These are phyloP conservation scores for Phaeosphaeria sp. DNA, from an alignment of 2,329 filamentous ascomycete genomes.

Conservation along the genomic window DNA sequence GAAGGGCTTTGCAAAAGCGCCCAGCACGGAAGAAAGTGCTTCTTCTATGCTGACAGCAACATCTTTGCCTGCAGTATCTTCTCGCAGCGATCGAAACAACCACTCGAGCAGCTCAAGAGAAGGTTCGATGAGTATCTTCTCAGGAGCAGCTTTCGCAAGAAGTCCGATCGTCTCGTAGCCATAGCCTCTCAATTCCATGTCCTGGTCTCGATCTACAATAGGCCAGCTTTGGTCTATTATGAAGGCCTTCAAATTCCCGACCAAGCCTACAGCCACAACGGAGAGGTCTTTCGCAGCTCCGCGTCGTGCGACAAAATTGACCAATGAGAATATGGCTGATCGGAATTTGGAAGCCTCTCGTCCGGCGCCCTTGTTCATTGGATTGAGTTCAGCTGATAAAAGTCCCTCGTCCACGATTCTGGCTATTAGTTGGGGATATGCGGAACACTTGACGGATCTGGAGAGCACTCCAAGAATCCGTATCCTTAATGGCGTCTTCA, in stretches of 20 bases:
- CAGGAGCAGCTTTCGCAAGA: conserved; percentile 70
- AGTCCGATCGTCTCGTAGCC: conserved; percentile 93
- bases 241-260: conserved; percentile 74
- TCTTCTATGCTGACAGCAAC: conserved; percentile 90
- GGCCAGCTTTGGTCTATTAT: conserved; percentile 87
- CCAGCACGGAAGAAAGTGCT: conserved; percentile 79
- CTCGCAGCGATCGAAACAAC: conserved; percentile 82
- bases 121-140: conserved; percentile 60
- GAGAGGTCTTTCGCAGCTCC: conserved; percentile 68
- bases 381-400: conserved; percentile 50
- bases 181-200: conserved; percentile 73
- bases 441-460: conserved; percentile 77
- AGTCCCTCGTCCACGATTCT: conserved; percentile 73
- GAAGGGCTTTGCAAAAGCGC: conserved; percentile 59
- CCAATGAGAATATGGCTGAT: conserved; percentile 82
- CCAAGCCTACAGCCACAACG: conserved; percentile 71
- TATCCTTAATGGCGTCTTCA: conserved; percentile 75
- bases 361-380: conserved; percentile 57
- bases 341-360: conserved; percentile 82
- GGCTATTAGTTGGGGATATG: conserved; percentile 71
- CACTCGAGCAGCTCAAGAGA: conserved; percentile 69
- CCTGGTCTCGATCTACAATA: conserved; percentile 60
- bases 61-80: conserved; percentile 75
- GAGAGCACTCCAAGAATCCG: conserved; percentile 78
- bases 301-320: conserved; percentile 84